A percentile compares a stretch with the other conserved stretches of the same genome.
These are phyloP conservation scores for Zoysia pacifica DNA, from an alignment of 176 grass and related monocot species.

Conservation along the genomic window DNA sequence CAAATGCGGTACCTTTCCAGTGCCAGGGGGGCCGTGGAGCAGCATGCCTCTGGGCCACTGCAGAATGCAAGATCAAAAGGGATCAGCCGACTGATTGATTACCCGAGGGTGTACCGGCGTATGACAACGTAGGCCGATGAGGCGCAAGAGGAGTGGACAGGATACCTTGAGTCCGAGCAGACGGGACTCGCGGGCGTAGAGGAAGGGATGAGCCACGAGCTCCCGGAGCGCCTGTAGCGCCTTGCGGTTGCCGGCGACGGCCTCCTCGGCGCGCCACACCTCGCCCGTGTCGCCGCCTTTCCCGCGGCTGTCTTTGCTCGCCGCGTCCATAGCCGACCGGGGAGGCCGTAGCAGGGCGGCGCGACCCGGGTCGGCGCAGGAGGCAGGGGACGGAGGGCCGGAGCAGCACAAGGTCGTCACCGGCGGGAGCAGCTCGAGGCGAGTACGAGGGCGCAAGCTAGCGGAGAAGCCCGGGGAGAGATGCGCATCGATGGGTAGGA, in stretches of 20 bases:
- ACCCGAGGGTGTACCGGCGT: neutral
- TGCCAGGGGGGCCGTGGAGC: conserved; percentile 83
- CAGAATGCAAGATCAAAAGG: neutral
- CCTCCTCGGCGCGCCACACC: conserved; percentile 62
- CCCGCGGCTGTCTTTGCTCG: neutral
- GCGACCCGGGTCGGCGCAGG: neutral
- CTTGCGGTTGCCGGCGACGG: conserved; percentile 55
- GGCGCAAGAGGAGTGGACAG: neutral
- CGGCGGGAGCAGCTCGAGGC: neutral
- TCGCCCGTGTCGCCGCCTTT: neutral
- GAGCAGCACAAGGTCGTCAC: neutral
- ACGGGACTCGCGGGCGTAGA: conserved; percentile 56
- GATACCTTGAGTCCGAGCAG: conserved; percentile 63
- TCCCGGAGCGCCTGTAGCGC: conserved; percentile 71
- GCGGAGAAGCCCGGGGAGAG: neutral
- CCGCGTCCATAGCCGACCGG: neutral
- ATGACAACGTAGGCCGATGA: neutral
- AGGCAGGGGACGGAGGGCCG: neutral
- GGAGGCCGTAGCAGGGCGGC: neutral
- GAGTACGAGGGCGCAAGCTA: no score
- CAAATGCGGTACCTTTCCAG: conserved; percentile 70
- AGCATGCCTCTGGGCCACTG: conserved; percentile 92
- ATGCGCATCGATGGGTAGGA: neutral
- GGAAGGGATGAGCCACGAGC: conserved; percentile 68
- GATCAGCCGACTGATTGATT: neutral